phyloP scores from a whole-genome alignment of 163 green algal species.

The Scenedesmus sp. region DNA sequence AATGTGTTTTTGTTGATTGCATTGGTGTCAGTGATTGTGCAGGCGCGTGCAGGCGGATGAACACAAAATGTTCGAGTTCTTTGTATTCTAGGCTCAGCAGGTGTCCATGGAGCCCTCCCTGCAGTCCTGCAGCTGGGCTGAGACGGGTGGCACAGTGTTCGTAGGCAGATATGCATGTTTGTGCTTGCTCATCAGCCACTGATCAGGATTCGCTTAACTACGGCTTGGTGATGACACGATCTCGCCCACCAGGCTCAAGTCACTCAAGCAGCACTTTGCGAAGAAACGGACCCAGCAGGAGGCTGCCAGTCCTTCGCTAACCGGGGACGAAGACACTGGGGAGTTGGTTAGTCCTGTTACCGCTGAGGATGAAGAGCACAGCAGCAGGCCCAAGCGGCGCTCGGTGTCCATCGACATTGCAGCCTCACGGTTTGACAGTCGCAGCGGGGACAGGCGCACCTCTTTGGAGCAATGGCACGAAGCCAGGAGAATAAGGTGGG shows the following conservation, averaged over 20 bases:
- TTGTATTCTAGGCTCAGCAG: background rate
- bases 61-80: background rate
- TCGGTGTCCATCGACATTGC: constrained; percentile 51
- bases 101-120: background rate
- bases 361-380: constrained; percentile 33
- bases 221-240: background rate
- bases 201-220: background rate
- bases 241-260: constrained; percentile 42
- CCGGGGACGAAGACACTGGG: constrained; percentile 9
- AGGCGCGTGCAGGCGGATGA: background rate
- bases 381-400: constrained; percentile 50
- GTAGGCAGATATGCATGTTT: background rate
- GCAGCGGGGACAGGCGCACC: constrained; percentile 45
- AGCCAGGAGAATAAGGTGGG: constrained; percentile 59
- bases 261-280: constrained; percentile 40
- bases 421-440: background rate
- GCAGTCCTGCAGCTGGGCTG: background rate
- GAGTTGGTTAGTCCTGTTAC: background rate
- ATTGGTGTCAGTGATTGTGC: background rate
- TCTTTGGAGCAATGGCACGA: constrained; percentile 70
- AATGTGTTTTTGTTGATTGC: background rate
- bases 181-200: background rate
- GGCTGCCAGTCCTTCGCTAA: constrained; percentile 17
- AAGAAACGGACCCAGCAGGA: constrained; percentile 53
- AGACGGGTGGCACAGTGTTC: background rate